These are phyloP conservation scores for Camellia sinensis DNA, from an alignment of 148 eudicot genomes.

Conservation along the genomic window DNA sequence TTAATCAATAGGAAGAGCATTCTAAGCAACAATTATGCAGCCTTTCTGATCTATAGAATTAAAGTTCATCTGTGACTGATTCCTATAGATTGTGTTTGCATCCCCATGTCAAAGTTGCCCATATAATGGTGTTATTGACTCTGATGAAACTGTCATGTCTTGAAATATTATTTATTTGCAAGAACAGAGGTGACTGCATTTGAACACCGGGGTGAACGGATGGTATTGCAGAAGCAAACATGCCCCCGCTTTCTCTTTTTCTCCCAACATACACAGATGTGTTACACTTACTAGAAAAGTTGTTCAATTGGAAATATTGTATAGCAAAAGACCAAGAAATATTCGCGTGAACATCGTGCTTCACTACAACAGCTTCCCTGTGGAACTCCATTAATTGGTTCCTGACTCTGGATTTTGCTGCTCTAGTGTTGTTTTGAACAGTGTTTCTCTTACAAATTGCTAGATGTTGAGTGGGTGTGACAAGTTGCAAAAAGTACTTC, in stretches of 20 bases:
- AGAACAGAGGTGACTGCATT: background rate
- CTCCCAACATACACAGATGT: background rate
- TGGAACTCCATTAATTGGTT: background rate
- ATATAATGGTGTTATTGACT: no score
- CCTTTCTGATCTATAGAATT: no score
- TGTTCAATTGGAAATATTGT: no score
- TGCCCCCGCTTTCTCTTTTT: background rate
- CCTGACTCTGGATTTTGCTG: background rate
- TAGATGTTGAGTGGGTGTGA: slow-evolving; percentile 6
- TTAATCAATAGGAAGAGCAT: no score
- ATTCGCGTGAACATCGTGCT: no score
- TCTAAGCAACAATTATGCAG: no score
- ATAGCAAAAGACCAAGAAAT: no score
- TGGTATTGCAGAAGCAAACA: background rate
- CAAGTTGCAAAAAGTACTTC: background rate
- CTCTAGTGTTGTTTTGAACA: background rate
- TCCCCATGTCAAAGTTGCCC: background rate
- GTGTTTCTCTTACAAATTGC: background rate
- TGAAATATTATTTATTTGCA: background rate
- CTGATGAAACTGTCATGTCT: background rate
- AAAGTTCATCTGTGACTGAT: no score
- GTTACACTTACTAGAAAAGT: no score
- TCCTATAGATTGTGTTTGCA: background rate
- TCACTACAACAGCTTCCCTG: no score
- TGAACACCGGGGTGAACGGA: background rate